Percentiles rank a stretch among this genome's conserved stretches.
phyloP scores from a whole-genome alignment of 305 asterid species.

The Rubia tinctorum region DNA sequence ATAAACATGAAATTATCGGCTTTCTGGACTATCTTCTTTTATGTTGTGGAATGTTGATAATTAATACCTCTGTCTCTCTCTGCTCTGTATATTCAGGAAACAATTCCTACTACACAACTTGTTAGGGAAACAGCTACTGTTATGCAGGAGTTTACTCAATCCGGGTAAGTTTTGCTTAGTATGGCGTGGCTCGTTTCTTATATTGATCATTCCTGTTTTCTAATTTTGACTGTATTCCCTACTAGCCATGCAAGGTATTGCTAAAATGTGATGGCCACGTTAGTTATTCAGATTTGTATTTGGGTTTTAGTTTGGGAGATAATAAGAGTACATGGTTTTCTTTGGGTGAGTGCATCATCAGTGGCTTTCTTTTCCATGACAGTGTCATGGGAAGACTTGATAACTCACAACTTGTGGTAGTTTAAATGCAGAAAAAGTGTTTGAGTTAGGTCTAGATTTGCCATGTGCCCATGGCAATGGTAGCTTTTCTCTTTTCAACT shows the following conservation, averaged over 20 bases:
- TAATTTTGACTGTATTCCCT: too few species aligned
- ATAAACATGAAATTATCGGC: too few species aligned
- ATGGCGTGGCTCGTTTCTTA: too few species aligned
- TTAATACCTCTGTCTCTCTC: background rate
- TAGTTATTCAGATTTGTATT: too few species aligned
- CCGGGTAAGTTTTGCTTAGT: slow-evolving; percentile 53
- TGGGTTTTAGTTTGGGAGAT: too few species aligned
- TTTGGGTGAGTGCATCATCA: background rate
- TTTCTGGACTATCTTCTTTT: background rate
- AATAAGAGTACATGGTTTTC: too few species aligned
- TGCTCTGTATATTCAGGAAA: slow-evolving; percentile 48
- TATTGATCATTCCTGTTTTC: too few species aligned
- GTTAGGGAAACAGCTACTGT: slow-evolving; percentile 98
- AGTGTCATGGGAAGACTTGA: background rate
- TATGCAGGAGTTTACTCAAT: slow-evolving; percentile 99
- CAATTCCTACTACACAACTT: slow-evolving; percentile 92
- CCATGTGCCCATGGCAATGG: background rate
- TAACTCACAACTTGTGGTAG: background rate
- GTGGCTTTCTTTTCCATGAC: background rate
- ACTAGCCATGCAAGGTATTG: too few species aligned
- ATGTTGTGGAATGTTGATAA: background rate
- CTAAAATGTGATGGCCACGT: too few species aligned
- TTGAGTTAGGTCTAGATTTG: too few species aligned
- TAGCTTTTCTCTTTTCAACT: background rate
- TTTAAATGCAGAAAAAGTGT: too few species aligned